A percentile compares a stretch with the other conserved stretches of the same genome.
phyloP scores from a whole-genome alignment of 1,284 basidiomycete genomes.

The Sanghuangporus baumii region DNA sequence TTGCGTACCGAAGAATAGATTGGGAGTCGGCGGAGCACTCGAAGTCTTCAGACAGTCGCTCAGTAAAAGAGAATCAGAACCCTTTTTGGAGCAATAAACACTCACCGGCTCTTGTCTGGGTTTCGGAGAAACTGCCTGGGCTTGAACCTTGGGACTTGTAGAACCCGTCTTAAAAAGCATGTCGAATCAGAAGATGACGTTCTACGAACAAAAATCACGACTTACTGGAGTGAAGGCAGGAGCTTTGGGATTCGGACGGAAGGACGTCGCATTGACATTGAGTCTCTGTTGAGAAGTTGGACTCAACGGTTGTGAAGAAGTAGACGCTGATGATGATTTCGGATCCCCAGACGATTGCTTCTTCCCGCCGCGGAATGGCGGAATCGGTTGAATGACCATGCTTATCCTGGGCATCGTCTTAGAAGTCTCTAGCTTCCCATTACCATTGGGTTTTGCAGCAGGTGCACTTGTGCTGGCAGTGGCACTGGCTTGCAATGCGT shows the following conservation, averaged over 20 bases:
- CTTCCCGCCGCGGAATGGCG: slow-evolving; percentile 79
- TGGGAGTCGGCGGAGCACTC: slow-evolving; percentile 39
- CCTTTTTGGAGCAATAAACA: neutral
- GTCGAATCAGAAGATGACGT: neutral
- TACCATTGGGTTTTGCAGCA: slow-evolving; percentile 6
- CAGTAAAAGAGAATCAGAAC: neutral
- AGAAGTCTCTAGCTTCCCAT: slow-evolving; percentile 10
- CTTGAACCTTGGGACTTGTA: slow-evolving; percentile 6
- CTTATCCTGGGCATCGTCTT: slow-evolving; percentile 29
- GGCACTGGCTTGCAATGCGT: neutral
- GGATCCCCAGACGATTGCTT: slow-evolving; percentile 24
- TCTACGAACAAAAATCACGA: slow-evolving; percentile 12
- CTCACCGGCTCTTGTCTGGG: slow-evolving; percentile 50
- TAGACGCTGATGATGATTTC: slow-evolving; percentile 20
- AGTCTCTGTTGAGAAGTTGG: slow-evolving; percentile 38
- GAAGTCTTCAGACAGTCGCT: slow-evolving; percentile 23
- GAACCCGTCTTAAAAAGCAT: slow-evolving; percentile 12
- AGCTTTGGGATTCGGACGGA: slow-evolving; percentile 80
- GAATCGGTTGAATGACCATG: slow-evolving; percentile 86
- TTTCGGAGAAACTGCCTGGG: slow-evolving; percentile 43
- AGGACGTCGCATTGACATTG: slow-evolving; percentile 73
- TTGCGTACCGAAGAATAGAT: slow-evolving; percentile 85
- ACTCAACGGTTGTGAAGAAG: slow-evolving; percentile 36
- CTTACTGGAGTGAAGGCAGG: slow-evolving; percentile 67
- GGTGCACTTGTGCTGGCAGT: neutral